Base-by-base conservation (phyloP, 306 rosid genomes). In the Citrullus amarus region DNA sequence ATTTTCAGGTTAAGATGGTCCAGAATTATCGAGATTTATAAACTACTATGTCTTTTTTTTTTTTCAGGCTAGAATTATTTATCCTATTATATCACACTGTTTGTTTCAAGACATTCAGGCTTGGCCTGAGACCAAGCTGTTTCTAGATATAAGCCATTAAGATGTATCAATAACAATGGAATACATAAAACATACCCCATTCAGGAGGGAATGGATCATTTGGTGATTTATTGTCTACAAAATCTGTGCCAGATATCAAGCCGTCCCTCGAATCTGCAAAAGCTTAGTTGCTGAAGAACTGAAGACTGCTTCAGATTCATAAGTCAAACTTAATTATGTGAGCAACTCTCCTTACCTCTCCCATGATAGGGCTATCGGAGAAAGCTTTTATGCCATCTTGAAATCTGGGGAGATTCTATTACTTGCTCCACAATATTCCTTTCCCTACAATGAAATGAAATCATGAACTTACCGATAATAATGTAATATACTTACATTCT, bases 211-310 rank as follows among this genome's bases (percentile, higher is more conserved):
- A 51, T 15, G 56, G 56, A 51, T 51, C 56, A 51, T 51, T 51
- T 14, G 56, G 54, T 11, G 54, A 94, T 80, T 90, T 94, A 50
- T 94, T 94, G 83, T 94, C 89, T 1, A 85, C 6, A 79, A 94
- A 94, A 82, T 94, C 95, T 2, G 91, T 88, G 44, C 86, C 96
- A 16, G 83, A 70, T 62, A 94, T 84, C 86, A 94, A 86, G 60
- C 98, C 98, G 91, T 87, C 57, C 97, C 98, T 32, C 98, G 85
- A 53, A 94, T 94, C 97, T 94, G 94, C 78, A 83, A 50, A 86
- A 84, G 32, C 77, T 76, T 60, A 80, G 56, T 20, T 66, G 68
- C 17, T 70, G 20, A 57, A 13, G 69, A 65, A 65, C n/a, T 65
- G 13, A 65, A 16, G 41, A 14, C n/a, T 30, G 43, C 43, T 2